Conservation (phyloP, 768 basidiomycete genomes). For the Hygrocybe punicea region DNA sequence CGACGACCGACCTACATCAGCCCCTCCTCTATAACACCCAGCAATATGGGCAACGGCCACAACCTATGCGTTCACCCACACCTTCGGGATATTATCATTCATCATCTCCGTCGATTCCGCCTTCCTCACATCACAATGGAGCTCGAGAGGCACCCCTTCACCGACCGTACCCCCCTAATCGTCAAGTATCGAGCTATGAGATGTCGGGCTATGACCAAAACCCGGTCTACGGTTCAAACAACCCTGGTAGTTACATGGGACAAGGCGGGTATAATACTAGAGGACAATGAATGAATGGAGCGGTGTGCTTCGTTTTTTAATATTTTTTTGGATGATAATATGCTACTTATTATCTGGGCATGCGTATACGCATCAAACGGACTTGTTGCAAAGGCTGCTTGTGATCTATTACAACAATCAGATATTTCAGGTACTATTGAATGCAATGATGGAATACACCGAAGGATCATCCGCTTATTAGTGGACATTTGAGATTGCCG, state of each 20-base stretch:
- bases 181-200: not conserved
- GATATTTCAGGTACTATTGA: too few species aligned
- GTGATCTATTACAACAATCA: too few species aligned
- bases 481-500: too few species aligned
- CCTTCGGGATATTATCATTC: constrained; percentile 31
- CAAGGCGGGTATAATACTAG: too few species aligned
- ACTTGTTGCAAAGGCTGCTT: too few species aligned
- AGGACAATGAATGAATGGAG: too few species aligned
- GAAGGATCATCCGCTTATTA: too few species aligned
- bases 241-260: not conserved
- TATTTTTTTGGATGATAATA: too few species aligned
- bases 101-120: constrained; percentile 41
- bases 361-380: too few species aligned
- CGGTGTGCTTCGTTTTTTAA: too few species aligned
- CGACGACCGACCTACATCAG: constrained; percentile 43
- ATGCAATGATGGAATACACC: too few species aligned
- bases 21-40: constrained; percentile 48
- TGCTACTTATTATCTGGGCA: too few species aligned
- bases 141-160: constrained; percentile 62
- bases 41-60: constrained; percentile 35
- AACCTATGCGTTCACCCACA: constrained; percentile 35
- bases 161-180: constrained; percentile 44
- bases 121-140: constrained; percentile 40
- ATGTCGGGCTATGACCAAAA: not conserved
- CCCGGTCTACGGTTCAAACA: not conserved